phyloP scores from a whole-genome alignment of 257 asterid genomes.

The Gentiana macrophylla region DNA sequence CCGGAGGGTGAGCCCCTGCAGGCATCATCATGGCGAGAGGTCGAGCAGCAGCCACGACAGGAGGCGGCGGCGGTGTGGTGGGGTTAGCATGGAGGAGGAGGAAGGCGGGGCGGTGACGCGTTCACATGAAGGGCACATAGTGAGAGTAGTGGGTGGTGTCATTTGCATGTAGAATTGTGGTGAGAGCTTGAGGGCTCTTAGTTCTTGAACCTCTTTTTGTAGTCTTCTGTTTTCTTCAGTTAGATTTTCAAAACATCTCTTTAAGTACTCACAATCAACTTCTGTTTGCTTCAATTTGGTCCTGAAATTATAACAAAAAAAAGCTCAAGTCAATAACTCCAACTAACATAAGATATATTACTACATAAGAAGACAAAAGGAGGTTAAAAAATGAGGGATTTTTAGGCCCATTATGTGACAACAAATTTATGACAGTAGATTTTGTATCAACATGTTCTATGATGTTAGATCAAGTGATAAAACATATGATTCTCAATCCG shows the following conservation, averaged over 20 bases:
- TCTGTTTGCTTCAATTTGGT: constrained; percentile 29
- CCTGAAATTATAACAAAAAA: constrained; percentile 7
- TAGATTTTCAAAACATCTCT: constrained; percentile 15
- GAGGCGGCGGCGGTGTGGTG: constrained; percentile 1
- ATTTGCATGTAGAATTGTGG: constrained; percentile 58
- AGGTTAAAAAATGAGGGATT: too few species aligned
- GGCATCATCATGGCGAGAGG: constrained; percentile 8
- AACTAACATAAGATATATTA: too few species aligned
- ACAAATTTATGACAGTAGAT: background rate
- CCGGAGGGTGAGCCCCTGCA: constrained; percentile 18
- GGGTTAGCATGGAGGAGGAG: constrained; percentile 12
- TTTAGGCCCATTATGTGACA: background rate
- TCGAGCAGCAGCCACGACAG: constrained; percentile 10
- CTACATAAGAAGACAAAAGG: too few species aligned
- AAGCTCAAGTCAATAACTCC: too few species aligned
- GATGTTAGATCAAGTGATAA: too few species aligned
- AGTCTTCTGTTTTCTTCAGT: constrained; percentile 19
- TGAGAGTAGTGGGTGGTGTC: constrained; percentile 55
- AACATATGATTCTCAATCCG: too few species aligned
- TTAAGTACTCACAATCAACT: constrained; percentile 17
- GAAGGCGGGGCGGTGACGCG: constrained; percentile 27
- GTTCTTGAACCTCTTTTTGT: constrained; percentile 19
- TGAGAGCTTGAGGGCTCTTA: constrained; percentile 32
- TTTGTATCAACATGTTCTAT: too few species aligned
- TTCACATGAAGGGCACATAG: constrained; percentile 73